These are phyloP conservation scores for Penicillium riverlandense DNA, from an alignment of 495 filamentous ascomycete species.

Conservation along the genomic window DNA sequence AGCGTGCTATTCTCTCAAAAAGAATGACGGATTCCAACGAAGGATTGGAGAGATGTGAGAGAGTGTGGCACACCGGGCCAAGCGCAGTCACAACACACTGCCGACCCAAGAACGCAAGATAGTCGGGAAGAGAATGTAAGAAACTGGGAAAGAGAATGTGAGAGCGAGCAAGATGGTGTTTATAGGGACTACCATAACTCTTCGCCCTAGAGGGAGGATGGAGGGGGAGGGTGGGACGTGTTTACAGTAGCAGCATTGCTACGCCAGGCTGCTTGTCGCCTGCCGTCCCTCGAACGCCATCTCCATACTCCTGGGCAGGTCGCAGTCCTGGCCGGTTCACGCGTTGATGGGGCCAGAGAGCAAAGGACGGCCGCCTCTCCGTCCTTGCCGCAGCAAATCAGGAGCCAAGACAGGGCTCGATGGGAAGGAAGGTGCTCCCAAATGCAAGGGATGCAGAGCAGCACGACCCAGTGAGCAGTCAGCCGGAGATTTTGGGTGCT, in stretches of 20 bases:
- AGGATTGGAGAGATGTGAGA: conserved; percentile 6
- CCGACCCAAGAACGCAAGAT: conserved; percentile 28
- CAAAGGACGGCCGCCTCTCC: conserved; percentile 20
- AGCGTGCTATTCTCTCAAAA: conserved; percentile 32
- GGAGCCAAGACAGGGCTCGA: conserved; percentile 31
- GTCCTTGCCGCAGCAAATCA: conserved; percentile 38
- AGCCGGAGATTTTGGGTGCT: conserved; percentile 34
- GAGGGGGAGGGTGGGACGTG: conserved; percentile 20
- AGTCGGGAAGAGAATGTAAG: conserved; percentile 40
- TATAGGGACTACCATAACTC: conserved; percentile 39
- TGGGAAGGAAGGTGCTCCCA: conserved; percentile 20
- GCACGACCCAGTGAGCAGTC: conserved; percentile 35
- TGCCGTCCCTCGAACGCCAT: conserved; percentile 36
- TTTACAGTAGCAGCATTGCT: conserved; percentile 33
- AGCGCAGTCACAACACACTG: conserved; percentile 29
- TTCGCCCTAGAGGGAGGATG: conserved; percentile 19
- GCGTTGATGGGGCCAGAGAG: conserved; percentile 26
- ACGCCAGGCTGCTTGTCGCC: conserved; percentile 31
- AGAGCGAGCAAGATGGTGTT: conserved; percentile 43
- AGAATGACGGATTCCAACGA: conserved; percentile 47
- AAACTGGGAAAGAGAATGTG: conserved; percentile 54
- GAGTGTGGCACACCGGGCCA: conserved; percentile 26
- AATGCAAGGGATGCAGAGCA: conserved; percentile 36
- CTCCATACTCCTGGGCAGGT: conserved; percentile 28
- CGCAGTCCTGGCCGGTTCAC: conserved; percentile 21